Percentiles rank a stretch among this genome's conserved stretches.
Evolutionary conservation across 1,139 yeast species (phyloP).

Genomic region (Hemisphaericaspora lyxosophila): DNA sequence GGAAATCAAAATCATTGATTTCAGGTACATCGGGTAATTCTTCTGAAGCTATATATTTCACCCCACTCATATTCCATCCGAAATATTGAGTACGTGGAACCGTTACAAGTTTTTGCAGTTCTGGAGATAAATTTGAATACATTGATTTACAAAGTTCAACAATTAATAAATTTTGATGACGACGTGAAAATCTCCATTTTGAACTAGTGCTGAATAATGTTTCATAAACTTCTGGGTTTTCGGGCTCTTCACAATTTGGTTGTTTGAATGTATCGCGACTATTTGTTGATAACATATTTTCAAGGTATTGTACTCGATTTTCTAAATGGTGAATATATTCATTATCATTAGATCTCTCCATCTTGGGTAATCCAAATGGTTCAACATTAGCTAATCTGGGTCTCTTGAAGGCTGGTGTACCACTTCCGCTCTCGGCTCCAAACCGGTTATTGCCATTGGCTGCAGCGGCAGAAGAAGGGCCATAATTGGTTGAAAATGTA

Average conservation of each 20-base stretch:
- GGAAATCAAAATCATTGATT: slow-evolving; percentile 14
- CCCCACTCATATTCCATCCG: slow-evolving; percentile 69
- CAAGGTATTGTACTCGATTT: slow-evolving; percentile 42
- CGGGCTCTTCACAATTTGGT: slow-evolving; percentile 18
- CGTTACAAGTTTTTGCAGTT: slow-evolving; percentile 36
- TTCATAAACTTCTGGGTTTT: slow-evolving; percentile 19
- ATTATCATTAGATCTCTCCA: slow-evolving; percentile 15
- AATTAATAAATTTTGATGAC: slow-evolving; percentile 52
- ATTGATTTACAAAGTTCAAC: slow-evolving; percentile 44
- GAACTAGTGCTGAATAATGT: slow-evolving; percentile 24
- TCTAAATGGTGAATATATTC: slow-evolving; percentile 36
- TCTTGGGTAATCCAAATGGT: slow-evolving; percentile 23
- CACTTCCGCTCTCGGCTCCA: neutral
- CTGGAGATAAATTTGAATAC: slow-evolving; percentile 37
- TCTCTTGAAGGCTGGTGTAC: neutral
- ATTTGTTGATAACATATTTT: slow-evolving; percentile 26
- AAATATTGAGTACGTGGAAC: slow-evolving; percentile 60
- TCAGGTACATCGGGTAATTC: slow-evolving; percentile 38
- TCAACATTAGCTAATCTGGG: slow-evolving; percentile 10
- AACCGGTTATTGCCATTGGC: neutral
- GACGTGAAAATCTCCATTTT: slow-evolving; percentile 53
- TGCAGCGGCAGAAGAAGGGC: neutral
- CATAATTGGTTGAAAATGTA: slow-evolving; percentile 17
- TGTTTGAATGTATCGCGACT: slow-evolving; percentile 18
- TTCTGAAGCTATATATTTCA: slow-evolving; percentile 46